A percentile compares a stretch with the other conserved stretches of the same genome.
phyloP scores from a whole-genome alignment of 208 protist species.

The Acanthamoeba quina region DNA sequence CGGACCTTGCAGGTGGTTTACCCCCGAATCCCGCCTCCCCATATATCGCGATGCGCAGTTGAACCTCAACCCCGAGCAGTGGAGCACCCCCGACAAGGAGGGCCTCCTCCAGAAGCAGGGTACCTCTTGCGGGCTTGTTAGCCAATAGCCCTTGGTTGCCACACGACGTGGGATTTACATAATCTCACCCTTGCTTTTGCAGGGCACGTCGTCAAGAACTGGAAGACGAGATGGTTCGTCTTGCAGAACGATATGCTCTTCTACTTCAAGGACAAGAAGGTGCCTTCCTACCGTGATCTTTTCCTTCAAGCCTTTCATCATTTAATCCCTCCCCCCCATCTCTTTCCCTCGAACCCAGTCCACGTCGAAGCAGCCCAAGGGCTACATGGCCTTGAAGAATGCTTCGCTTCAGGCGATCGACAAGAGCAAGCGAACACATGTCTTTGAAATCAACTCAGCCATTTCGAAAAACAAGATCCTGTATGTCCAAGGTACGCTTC shows the following conservation, averaged over 20 bases:
- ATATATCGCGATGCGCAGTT: neutral
- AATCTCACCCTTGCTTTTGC: neutral
- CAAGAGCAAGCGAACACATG: constrained; percentile 14
- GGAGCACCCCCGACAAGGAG: constrained; percentile 26
- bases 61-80: constrained; percentile 33
- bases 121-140: neutral
- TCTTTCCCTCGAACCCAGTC: neutral
- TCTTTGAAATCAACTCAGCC: constrained; percentile 17
- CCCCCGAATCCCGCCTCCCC: neutral
- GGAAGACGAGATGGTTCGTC: constrained; percentile 50
- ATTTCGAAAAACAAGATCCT: constrained; percentile 42
- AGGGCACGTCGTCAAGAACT: constrained; percentile 61
- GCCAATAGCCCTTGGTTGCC: no score
- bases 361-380: constrained; percentile 23
- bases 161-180: neutral
- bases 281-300: neutral
- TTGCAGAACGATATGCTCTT: constrained; percentile 50
- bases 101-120: constrained; percentile 58
- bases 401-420: constrained; percentile 9
- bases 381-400: constrained; percentile 26
- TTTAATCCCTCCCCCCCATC: neutral
- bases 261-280: constrained; percentile 69
- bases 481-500: constrained; percentile 1
- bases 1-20: neutral
- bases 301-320: neutral